A percentile compares a stretch with the other conserved stretches of the same genome.
phyloP scores from a whole-genome alignment of 805 yeast species.

The Ogataea neopini region DNA sequence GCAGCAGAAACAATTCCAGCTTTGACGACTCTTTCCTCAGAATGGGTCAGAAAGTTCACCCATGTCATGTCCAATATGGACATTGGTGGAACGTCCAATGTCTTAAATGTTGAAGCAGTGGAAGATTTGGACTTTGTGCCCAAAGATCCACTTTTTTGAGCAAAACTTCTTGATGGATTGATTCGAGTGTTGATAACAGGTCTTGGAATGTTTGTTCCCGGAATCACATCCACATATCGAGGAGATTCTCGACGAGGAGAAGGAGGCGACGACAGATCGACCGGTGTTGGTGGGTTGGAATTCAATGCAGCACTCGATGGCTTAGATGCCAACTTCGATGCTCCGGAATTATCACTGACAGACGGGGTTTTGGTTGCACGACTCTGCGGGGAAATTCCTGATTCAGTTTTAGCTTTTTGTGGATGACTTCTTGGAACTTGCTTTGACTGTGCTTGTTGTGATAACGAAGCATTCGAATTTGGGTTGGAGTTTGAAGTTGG shows the following conservation, averaged over 20 bases:
- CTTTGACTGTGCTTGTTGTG: background rate
- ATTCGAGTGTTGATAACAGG: conserved; percentile 46
- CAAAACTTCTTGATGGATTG: conserved; percentile 21
- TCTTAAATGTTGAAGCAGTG: conserved; percentile 7
- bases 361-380: background rate
- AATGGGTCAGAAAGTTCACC: conserved; percentile 51
- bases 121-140: conserved; percentile 17
- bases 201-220: conserved; percentile 59
- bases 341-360: background rate
- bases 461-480: background rate
- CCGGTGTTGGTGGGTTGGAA: conserved; percentile 8
- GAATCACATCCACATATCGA: conserved; percentile 43
- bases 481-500: conserved; percentile 5
- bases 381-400: background rate
- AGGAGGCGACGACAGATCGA: conserved; percentile 8
- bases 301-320: background rate
- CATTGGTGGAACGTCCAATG: conserved; percentile 44
- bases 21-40: conserved; percentile 61
- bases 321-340: background rate
- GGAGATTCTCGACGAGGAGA: conserved; percentile 23
- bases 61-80: conserved; percentile 59
- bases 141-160: conserved; percentile 11
- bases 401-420: background rate
- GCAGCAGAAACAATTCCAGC: conserved; percentile 54
- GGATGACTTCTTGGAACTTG: background rate